These are phyloP conservation scores for Brassica carinata DNA, from an alignment of 345 rosid species.

Conservation along the genomic window DNA sequence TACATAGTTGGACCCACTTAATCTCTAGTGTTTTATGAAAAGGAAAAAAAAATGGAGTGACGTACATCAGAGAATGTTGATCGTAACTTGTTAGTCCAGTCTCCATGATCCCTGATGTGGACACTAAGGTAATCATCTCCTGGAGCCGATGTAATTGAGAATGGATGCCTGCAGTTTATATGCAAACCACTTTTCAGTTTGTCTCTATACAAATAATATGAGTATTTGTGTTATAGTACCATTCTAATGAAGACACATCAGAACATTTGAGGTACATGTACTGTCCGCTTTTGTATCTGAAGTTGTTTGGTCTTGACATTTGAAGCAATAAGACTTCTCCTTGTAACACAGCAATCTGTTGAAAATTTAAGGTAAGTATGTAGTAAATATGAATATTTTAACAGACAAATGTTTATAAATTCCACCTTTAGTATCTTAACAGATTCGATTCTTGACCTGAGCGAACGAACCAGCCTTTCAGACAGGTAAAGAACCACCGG, in stretches of 20 bases:
- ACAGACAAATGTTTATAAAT: neutral
- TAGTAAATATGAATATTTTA: neutral
- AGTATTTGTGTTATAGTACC: neutral
- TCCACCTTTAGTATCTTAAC: constrained; percentile 63
- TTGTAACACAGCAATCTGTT: constrained; percentile 68
- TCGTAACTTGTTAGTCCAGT: constrained; percentile 71
- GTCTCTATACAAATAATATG: neutral
- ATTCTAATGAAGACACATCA: neutral
- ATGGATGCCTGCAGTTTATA: constrained; percentile 70
- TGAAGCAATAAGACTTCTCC: constrained; percentile 73
- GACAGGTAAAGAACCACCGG: constrained; percentile 60
- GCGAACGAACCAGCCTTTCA: constrained; percentile 64
- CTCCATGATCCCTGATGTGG: constrained; percentile 72
- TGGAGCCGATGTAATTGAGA: constrained; percentile 81
- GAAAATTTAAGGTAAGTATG: neutral
- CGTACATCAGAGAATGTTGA: constrained; percentile 58
- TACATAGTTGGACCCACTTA: neutral
- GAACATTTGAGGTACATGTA: neutral
- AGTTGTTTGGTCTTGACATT: constrained; percentile 70
- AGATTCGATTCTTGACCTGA: constrained; percentile 67
- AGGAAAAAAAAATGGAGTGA: neutral
- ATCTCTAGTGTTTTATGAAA: constrained; percentile 32
- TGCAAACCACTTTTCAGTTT: constrained; percentile 11
- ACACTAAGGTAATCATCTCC: constrained; percentile 76
- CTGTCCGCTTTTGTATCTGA: constrained; percentile 49